These are phyloP conservation scores for Arachis hypogaea DNA, from an alignment of 306 rosid genomes.

Conservation along the genomic window DNA sequence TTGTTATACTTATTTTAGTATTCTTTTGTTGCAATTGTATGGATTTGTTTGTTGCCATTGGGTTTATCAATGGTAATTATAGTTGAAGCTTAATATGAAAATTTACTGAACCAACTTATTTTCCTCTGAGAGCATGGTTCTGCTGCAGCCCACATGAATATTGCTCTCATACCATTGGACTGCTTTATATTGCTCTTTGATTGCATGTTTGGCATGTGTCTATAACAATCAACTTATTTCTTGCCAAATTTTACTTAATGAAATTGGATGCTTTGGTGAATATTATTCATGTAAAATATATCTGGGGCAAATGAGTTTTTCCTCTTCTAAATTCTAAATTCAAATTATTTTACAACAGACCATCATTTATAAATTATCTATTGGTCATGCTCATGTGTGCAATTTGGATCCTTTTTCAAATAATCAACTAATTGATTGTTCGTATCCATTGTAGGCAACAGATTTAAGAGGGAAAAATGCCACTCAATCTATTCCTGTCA, in stretches of 20 bases:
- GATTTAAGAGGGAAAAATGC: slow-evolving; percentile 62
- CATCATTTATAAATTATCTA: no score
- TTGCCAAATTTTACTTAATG: slow-evolving; percentile 4
- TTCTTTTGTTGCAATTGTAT: background rate
- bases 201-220: slow-evolving; percentile 25
- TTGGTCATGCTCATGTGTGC: background rate
- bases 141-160: background rate
- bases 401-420: slow-evolving; percentile 24
- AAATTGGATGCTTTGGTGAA: slow-evolving; percentile 13
- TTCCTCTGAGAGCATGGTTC: slow-evolving; percentile 29
- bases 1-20: slow-evolving; percentile 2
- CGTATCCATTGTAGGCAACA: slow-evolving; percentile 46
- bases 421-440: slow-evolving; percentile 28
- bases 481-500: slow-evolving; percentile 67
- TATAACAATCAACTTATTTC: slow-evolving; percentile 9
- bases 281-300: slow-evolving; percentile 12
- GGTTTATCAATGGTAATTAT: slow-evolving; percentile 5
- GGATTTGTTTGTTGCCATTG: slow-evolving; percentile 22
- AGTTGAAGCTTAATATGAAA: slow-evolving; percentile 14
- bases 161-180: slow-evolving; percentile 18
- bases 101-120: slow-evolving; percentile 4
- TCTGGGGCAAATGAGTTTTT: background rate
- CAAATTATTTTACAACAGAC: background rate
- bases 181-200: slow-evolving; percentile 27
- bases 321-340: no score